Evolutionary conservation across 1,284 basidiomycete species (phyloP).

Genomic region (Heterobasidion irregulare): DNA sequence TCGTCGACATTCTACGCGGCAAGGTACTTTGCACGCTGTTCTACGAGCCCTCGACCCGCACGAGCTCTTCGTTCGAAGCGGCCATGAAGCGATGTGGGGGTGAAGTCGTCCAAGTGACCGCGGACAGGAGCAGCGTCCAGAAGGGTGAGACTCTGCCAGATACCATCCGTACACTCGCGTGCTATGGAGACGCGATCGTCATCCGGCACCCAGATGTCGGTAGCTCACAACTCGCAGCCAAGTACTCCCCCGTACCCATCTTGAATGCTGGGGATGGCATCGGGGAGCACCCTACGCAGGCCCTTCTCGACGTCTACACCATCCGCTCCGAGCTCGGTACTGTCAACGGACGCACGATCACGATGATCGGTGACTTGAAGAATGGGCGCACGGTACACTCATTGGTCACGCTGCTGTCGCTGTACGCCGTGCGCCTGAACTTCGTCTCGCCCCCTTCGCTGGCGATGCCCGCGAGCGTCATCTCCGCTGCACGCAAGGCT

Average conservation of each 20-base stretch:
- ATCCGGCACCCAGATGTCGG: constrained; percentile 93
- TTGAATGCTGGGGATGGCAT: constrained; percentile 97
- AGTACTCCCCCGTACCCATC: constrained; percentile 92
- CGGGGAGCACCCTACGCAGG: constrained; percentile 97
- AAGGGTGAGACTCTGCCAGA: constrained; percentile 96
- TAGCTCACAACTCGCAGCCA: constrained; percentile 85
- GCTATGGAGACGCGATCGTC: constrained; percentile 94
- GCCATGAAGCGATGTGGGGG: constrained; percentile 99
- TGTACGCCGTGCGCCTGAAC: constrained; percentile 94
- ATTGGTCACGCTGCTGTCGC: constrained; percentile 85
- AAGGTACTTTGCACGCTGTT: constrained; percentile 93
- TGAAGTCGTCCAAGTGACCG: constrained; percentile 82
- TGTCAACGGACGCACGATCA: constrained; percentile 94
- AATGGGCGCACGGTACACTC: constrained; percentile 98
- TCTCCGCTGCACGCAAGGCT: constrained; percentile 75
- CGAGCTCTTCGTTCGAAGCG: constrained; percentile 95
- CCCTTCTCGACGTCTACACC: constrained; percentile 91
- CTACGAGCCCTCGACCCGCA: constrained; percentile 97
- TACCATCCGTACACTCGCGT: constrained; percentile 91
- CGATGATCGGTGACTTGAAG: constrained; percentile 93
- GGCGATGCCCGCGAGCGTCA: constrained; percentile 86
- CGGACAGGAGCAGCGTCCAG: constrained; percentile 80
- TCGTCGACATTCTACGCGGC: constrained; percentile 86
- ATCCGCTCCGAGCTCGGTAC: constrained; percentile 98
- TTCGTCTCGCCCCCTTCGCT: constrained; percentile 92